These are phyloP conservation scores for Viridothelium virens DNA, from an alignment of 495 filamentous ascomycete genomes.

Conservation along the genomic window DNA sequence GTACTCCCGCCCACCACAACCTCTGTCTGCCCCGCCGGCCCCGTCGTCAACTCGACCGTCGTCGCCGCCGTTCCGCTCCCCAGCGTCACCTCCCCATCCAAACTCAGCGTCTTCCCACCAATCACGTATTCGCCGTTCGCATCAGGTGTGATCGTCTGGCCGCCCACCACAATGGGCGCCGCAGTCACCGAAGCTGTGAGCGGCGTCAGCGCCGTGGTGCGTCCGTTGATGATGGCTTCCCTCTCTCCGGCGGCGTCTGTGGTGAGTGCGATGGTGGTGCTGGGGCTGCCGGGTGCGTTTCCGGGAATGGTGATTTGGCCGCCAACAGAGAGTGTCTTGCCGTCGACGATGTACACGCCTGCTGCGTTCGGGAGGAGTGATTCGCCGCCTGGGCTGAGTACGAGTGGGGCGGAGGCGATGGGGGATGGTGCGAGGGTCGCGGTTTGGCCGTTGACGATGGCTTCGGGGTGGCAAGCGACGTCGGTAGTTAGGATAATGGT, in stretches of 20 bases:
- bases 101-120: conserved; percentile 7
- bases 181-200: not conserved
- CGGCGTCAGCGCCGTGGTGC: not conserved
- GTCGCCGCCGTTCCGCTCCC: not conserved
- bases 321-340: conserved; percentile 10
- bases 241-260: not conserved
- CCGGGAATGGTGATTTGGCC: conserved; percentile 8
- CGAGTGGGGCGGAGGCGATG: not conserved
- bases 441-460: conserved; percentile 9
- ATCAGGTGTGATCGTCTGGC: conserved; percentile 8
- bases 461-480: not conserved
- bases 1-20: not conserved
- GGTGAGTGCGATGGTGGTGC: conserved; percentile 10
- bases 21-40: not conserved
- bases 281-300: not conserved
- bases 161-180: conserved; percentile 11
- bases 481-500: conserved; percentile 3
- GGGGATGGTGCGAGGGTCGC: not conserved
- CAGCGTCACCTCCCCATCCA: conserved; percentile 14
- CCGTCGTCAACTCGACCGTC: conserved; percentile 8
- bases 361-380: not conserved
- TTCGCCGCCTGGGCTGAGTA: conserved; percentile 4
- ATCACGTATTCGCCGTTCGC: conserved; percentile 7
- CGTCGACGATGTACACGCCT: conserved; percentile 13
- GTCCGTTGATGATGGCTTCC: conserved; percentile 6